Percentiles rank a stretch among this genome's conserved stretches.
These are phyloP conservation scores for Colletotrichum australisinense DNA, from an alignment of 2,329 filamentous ascomycete species.

Conservation along the genomic window DNA sequence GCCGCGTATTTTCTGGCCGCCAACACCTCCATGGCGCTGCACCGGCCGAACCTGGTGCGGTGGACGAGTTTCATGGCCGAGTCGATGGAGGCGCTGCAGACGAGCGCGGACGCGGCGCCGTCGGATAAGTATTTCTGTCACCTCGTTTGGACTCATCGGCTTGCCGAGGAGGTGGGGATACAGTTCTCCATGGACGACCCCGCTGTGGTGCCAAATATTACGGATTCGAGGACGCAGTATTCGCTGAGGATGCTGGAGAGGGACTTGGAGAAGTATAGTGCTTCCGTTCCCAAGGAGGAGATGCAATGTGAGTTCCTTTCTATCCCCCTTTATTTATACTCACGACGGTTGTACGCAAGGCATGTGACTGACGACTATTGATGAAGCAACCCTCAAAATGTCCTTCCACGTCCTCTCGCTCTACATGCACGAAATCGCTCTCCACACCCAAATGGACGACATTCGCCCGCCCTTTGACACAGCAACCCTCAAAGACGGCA, in stretches of 20 bases:
- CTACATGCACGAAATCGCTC: slow-evolving; percentile 81
- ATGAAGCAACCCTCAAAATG: slow-evolving; percentile 69
- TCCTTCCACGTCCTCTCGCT: slow-evolving; percentile 74
- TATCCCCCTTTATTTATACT: not conserved
- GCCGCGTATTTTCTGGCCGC: slow-evolving; percentile 69
- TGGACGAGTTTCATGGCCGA: slow-evolving; percentile 72
- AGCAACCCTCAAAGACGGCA: slow-evolving; percentile 55
- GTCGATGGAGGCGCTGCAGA: slow-evolving; percentile 66
- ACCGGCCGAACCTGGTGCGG: slow-evolving; percentile 69
- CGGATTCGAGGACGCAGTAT: slow-evolving; percentile 73
- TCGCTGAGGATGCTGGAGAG: slow-evolving; percentile 73
- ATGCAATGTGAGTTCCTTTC: slow-evolving; percentile 63
- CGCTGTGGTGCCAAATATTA: slow-evolving; percentile 62
- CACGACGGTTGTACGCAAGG: not conserved
- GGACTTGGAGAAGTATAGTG: slow-evolving; percentile 70
- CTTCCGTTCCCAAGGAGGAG: slow-evolving; percentile 62
- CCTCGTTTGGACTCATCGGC: slow-evolving; percentile 67
- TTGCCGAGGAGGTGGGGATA: slow-evolving; percentile 75
- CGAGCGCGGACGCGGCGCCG: slow-evolving; percentile 64
- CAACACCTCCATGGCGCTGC: slow-evolving; percentile 71
- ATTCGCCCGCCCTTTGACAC: slow-evolving; percentile 59
- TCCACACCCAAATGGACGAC: slow-evolving; percentile 72
- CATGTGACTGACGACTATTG: slow-evolving; percentile 31
- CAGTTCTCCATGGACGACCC: slow-evolving; percentile 77
- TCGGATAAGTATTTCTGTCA: slow-evolving; percentile 70